Conservation (phyloP, 2,329 filamentous ascomycete species). For the Ascochyta viciae-villosae region DNA sequence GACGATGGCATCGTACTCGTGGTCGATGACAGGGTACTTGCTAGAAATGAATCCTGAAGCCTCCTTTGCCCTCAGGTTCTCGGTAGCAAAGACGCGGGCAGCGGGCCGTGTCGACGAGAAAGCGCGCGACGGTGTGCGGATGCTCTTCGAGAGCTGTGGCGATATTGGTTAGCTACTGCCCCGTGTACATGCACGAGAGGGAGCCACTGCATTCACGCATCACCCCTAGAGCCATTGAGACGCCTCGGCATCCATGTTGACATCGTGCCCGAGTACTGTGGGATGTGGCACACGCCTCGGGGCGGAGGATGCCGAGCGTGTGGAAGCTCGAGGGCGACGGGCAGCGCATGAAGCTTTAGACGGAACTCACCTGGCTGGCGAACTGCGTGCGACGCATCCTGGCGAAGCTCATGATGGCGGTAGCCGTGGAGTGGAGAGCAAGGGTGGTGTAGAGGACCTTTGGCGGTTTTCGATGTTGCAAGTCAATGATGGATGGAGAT, state of each 20-base stretch:
- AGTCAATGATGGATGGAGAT: slow-evolving; percentile 33
- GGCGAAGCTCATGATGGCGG: slow-evolving; percentile 49
- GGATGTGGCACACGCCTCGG: slow-evolving; percentile 35
- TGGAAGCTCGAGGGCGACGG: slow-evolving; percentile 18
- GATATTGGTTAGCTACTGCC: slow-evolving; percentile 40
- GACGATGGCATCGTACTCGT: slow-evolving; percentile 98
- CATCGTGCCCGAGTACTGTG: slow-evolving; percentile 21
- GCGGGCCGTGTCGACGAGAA: slow-evolving; percentile 88
- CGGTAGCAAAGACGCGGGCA: slow-evolving; percentile 84
- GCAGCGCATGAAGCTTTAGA: slow-evolving; percentile 20
- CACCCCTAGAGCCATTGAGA: slow-evolving; percentile 6
- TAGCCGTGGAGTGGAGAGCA: slow-evolving; percentile 39
- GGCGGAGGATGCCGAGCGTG: slow-evolving; percentile 33
- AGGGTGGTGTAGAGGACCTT: slow-evolving; percentile 26
- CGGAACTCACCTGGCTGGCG: slow-evolving; percentile 47
- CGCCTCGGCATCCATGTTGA: slow-evolving; percentile 1
- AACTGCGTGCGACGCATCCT: slow-evolving; percentile 50
- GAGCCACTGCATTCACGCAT: not conserved
- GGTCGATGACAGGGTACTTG: slow-evolving; percentile 97
- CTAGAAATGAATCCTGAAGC: slow-evolving; percentile 83
- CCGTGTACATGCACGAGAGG: not conserved
- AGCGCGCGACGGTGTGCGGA: slow-evolving; percentile 71
- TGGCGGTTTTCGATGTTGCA: slow-evolving; percentile 33
- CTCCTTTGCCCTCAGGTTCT: slow-evolving; percentile 90
- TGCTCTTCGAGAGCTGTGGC: slow-evolving; percentile 67